phyloP scores from a whole-genome alignment of 2,329 filamentous ascomycete genomes.

The Cercospora sojina region DNA sequence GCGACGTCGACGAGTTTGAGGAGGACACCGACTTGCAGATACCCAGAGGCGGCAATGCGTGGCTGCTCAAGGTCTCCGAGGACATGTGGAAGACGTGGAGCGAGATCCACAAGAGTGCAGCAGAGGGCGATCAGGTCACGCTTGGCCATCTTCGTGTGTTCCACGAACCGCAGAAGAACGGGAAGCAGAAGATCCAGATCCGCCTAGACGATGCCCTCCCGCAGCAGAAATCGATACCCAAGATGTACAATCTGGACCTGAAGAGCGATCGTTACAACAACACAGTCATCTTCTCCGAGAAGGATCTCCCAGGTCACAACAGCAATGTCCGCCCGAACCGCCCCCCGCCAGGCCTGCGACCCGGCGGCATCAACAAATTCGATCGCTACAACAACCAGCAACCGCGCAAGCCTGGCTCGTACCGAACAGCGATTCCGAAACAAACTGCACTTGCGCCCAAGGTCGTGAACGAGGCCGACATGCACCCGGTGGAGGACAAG shows the following conservation, averaged over 20 bases:
- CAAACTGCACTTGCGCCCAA: constrained; percentile 73
- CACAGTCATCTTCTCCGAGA: constrained; percentile 90
- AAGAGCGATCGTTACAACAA: constrained; percentile 69
- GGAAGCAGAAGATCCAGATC: constrained; percentile 57
- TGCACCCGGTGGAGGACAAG: constrained; percentile 66
- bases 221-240: constrained; percentile 73
- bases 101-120: constrained; percentile 68
- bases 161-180: constrained; percentile 23
- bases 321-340: constrained; percentile 15
- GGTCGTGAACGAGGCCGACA: constrained; percentile 72
- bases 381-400: constrained; percentile 26
- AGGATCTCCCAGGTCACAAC: constrained; percentile 70
- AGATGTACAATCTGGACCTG: constrained; percentile 80
- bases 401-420: constrained; percentile 31
- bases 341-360: constrained; percentile 18
- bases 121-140: constrained; percentile 57
- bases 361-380: constrained; percentile 27
- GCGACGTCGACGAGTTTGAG: constrained; percentile 37
- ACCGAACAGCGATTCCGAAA: constrained; percentile 54
- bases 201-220: constrained; percentile 64
- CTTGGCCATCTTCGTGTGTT: constrained; percentile 66
- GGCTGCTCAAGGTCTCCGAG: constrained; percentile 74
- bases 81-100: constrained; percentile 80
- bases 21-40: constrained; percentile 37
- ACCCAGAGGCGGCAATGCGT: constrained; percentile 41